Evolutionary conservation across 2,329 filamentous ascomycete genomes (phyloP).

Genomic region (Ustilaginoidea virens): DNA sequence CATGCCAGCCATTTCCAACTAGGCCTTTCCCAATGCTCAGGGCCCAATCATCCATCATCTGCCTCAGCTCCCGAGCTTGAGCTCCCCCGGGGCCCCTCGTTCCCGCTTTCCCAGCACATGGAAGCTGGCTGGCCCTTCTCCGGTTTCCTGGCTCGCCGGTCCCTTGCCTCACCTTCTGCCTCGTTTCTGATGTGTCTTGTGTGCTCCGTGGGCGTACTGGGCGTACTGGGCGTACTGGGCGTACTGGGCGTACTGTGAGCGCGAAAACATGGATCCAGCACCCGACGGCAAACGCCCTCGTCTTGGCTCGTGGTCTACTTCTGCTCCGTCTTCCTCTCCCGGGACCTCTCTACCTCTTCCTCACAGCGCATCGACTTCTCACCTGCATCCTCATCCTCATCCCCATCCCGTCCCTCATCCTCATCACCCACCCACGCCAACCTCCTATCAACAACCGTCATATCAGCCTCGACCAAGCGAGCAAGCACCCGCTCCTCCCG

Average conservation of each 20-base stretch:
- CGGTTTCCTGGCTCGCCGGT: constrained; percentile 18
- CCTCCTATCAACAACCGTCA: constrained; percentile 26
- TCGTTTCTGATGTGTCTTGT: constrained; percentile 20
- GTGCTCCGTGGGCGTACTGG: too few relatives aligned
- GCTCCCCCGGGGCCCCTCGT: constrained; percentile 7
- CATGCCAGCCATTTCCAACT: constrained; percentile 7
- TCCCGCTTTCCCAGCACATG: constrained; percentile 6
- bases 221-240: too few relatives aligned
- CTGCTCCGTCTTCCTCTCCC: constrained; percentile 30
- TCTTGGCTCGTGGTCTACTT: constrained; percentile 33
- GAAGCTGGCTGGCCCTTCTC: constrained; percentile 7
- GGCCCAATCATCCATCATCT: constrained; percentile 16
- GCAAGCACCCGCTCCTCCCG: constrained; percentile 13
- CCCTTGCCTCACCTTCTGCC: constrained; percentile 20
- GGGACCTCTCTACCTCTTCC: constrained; percentile 32
- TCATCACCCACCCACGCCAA: constrained; percentile 15
- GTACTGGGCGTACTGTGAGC: constrained; percentile 20
- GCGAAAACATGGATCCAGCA: constrained; percentile 43
- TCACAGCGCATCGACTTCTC: constrained; percentile 17
- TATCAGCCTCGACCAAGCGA: constrained; percentile 19
- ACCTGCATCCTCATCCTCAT: constrained; percentile 5
- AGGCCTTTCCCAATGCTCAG: constrained; percentile 11
- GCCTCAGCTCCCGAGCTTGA: constrained; percentile 11
- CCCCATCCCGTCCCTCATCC: constrained; percentile 9
- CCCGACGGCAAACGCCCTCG: constrained; percentile 44